Conservation (phyloP, 2,329 filamentous ascomycete genomes). For the Phymatotrichopsis omnivora region DNA sequence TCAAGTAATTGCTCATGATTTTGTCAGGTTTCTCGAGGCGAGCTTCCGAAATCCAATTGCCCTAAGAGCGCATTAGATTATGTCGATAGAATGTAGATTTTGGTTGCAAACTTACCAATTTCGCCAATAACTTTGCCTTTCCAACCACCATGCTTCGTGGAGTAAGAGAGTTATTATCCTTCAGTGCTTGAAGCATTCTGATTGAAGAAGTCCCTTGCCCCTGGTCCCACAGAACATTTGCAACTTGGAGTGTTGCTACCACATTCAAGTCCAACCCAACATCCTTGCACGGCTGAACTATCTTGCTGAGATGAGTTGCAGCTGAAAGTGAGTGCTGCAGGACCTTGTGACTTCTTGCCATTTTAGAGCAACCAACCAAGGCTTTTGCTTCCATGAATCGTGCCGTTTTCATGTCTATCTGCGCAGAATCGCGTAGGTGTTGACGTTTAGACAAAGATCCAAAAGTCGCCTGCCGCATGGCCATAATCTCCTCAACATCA, state of each 20-base stretch:
- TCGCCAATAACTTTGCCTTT: slow-evolving; percentile 69
- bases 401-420: slow-evolving; percentile 35
- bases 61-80: slow-evolving; percentile 40
- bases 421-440: slow-evolving; percentile 49
- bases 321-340: slow-evolving; percentile 80
- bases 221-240: slow-evolving; percentile 87
- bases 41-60: slow-evolving; percentile 79
- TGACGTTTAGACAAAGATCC: slow-evolving; percentile 64
- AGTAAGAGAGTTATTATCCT: slow-evolving; percentile 50
- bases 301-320: slow-evolving; percentile 68
- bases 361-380: slow-evolving; percentile 31
- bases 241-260: slow-evolving; percentile 68
- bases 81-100: slow-evolving; percentile 8
- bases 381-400: slow-evolving; percentile 64
- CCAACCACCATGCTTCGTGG: slow-evolving; percentile 63
- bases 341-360: slow-evolving; percentile 59
- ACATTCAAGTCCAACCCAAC: slow-evolving; percentile 69
- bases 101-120: slow-evolving; percentile 46
- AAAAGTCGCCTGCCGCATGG: slow-evolving; percentile 71
- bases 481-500: slow-evolving; percentile 70
- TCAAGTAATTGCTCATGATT: slow-evolving; percentile 78
- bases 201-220: slow-evolving; percentile 85
- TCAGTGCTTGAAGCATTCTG: slow-evolving; percentile 68
- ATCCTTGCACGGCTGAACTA: slow-evolving; percentile 58
- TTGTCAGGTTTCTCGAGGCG: slow-evolving; percentile 81